A percentile compares a stretch with the other conserved stretches of the same genome.
Conservation (phyloP, 176 grass and related monocot genomes). For the Oryza coarctata region DNA sequence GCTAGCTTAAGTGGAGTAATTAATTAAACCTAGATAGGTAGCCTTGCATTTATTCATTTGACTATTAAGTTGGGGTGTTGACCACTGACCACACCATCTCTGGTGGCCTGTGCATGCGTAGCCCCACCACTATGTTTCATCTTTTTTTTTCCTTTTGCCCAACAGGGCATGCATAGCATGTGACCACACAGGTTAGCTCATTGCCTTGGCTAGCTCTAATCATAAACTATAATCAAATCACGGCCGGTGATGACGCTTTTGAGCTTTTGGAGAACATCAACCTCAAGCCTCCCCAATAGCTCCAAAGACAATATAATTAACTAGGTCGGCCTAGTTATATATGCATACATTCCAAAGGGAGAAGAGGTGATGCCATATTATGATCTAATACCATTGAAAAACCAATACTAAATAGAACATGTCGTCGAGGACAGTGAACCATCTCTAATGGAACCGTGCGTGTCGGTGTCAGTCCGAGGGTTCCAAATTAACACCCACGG, state of each 20-base stretch:
- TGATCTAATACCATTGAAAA: no score
- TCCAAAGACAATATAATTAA: constrained; percentile 4
- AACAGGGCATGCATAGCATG: constrained; percentile 45
- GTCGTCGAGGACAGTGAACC: no score
- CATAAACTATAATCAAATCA: not conserved
- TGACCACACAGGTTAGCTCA: constrained; percentile 13
- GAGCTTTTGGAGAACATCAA: constrained; percentile 14
- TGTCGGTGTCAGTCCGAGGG: no score
- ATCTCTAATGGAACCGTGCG: no score
- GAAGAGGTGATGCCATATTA: no score
- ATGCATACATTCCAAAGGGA: constrained; percentile 8
- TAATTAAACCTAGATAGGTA: constrained; percentile 36
- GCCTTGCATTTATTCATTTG: constrained; percentile 41
- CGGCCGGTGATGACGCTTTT: not conserved
- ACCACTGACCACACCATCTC: constrained; percentile 23
- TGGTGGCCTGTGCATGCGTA: constrained; percentile 25
- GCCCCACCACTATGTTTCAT: not conserved
- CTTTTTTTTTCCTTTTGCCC: not conserved
- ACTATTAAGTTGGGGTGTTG: constrained; percentile 26
- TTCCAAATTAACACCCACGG: no score
- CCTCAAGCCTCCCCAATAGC: not conserved
- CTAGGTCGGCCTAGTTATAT: constrained; percentile 25
- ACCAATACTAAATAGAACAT: no score
- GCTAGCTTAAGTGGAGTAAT: constrained; percentile 32
- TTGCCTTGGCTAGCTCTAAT: not conserved